A percentile compares a stretch with the other conserved stretches of the same genome.
Evolutionary conservation across 768 basidiomycete genomes (phyloP).

Genomic region (Goffeauzyma gilvescens): DNA sequence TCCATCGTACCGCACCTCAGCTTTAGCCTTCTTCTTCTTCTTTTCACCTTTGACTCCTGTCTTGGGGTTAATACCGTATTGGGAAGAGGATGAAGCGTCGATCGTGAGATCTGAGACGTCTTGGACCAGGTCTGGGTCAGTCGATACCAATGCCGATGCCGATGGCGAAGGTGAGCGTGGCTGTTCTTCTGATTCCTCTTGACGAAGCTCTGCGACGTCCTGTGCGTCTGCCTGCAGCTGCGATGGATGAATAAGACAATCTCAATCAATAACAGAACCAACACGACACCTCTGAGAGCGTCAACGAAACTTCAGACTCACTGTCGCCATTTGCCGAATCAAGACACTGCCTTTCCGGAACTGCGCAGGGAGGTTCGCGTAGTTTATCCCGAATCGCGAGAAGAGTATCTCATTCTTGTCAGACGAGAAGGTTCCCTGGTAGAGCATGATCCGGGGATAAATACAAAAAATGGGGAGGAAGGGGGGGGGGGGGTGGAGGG

Average conservation of each 20-base stretch:
- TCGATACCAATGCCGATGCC: background rate
- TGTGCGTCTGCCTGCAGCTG: background rate
- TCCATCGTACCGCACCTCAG: slow-evolving; percentile 32
- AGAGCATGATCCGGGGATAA: too few species aligned
- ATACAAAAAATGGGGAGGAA: background rate
- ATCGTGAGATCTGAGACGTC: background rate
- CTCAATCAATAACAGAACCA: background rate
- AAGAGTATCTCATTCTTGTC: slow-evolving; percentile 86
- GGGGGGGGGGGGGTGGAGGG: too few species aligned
- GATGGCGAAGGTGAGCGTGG: background rate
- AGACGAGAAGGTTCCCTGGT: slow-evolving; percentile 67
- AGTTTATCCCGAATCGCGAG: slow-evolving; percentile 65
- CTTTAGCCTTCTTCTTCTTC: slow-evolving; percentile 31
- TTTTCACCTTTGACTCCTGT: background rate
- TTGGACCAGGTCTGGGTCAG: background rate
- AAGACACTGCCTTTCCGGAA: slow-evolving; percentile 74
- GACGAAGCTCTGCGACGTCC: background rate
- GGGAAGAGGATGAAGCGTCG: too few species aligned
- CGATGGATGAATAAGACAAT: background rate
- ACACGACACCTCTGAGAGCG: background rate
- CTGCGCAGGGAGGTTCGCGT: slow-evolving; percentile 51
- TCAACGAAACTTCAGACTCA: background rate
- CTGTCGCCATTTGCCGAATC: slow-evolving; percentile 38
- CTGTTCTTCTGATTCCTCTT: background rate
- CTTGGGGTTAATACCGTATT: too few species aligned